Base-by-base conservation (phyloP, 768 basidiomycete species). In the Suillus sp. region DNA sequence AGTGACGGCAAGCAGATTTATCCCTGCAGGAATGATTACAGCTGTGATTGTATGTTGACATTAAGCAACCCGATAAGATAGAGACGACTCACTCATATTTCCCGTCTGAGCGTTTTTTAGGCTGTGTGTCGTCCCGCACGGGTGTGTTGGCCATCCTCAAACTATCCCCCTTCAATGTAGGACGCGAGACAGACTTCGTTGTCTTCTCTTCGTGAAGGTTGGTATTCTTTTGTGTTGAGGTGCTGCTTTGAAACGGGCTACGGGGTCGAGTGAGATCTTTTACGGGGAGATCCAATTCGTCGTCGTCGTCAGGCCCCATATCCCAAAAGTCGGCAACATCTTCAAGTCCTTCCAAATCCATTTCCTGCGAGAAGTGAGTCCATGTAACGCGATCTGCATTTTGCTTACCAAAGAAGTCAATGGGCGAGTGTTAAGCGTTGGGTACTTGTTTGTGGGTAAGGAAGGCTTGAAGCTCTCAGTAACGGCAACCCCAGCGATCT, bases 21-120 rank as follows among this genome's bases (percentile, higher is more conserved):
- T 92, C 86, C 71, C 89, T 91, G 80, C 93, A 95, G 25, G 81
- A 59, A 67, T 95, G 93, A 67, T 91, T 90, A 70, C 93, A 95
- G 57, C 91, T 92, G 43, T 61, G 32, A 25, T 35, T 60, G 20
- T 30, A n/a, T 67, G 18, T 27, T 48, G 50, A 22, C 9, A 11
- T 57, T 27, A 6, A 60, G 61, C 32, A 3, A 25, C 51, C 32
- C 34, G 13, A 61, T 45, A n/a, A 37, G n/a, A 20, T 16, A 27
- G 57, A 51, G 57, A 40, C 20, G 22, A 64, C 83, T 63, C 67
- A 89, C 91, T 79, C 78, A 65, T 84, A 87, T 62, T 85, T 88
- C 16, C 90, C 90, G 70, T 91, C 88, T 2, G 83, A 76, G 18
- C 87, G 77, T 66, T 77, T 80, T 64, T 76, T 79, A 1, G 76